Conservation (phyloP, 106 monocot genomes). For the Acorus gramineus region DNA sequence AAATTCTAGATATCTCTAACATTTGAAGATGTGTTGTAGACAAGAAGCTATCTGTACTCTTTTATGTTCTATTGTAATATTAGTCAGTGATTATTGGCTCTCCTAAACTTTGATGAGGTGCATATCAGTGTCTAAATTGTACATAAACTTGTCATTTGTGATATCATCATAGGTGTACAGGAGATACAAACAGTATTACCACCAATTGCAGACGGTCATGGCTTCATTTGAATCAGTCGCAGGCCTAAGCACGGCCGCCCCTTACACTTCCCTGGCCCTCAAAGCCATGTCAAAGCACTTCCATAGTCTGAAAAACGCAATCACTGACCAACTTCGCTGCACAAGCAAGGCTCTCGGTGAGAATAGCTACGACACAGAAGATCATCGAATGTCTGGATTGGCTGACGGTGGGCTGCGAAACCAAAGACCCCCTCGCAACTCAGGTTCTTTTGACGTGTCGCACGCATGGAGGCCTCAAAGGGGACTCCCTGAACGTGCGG, state of each 20-base stretch:
- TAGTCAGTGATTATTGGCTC: too few relatives aligned
- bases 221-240: conserved; percentile 77
- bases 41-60: too few relatives aligned
- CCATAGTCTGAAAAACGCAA: conserved; percentile 46
- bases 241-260: conserved; percentile 65
- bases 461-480: conserved; percentile 81
- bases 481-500: conserved; percentile 81
- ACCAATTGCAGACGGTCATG: conserved; percentile 63
- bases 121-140: too few relatives aligned
- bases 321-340: conserved; percentile 44
- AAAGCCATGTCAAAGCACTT: conserved; percentile 63
- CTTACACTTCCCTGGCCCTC: conserved; percentile 50
- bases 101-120: too few relatives aligned
- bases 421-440: conserved; percentile 13
- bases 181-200: conserved; percentile 69
- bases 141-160: too few relatives aligned
- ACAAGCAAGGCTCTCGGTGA: conserved; percentile 24
- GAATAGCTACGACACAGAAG: conserved; percentile 25
- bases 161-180: conserved; percentile 9
- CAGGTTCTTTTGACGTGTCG: conserved; percentile 27
- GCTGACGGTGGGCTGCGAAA: conserved; percentile 7
- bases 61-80: too few relatives aligned
- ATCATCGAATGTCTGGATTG: conserved; percentile 25
- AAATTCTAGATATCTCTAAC: too few relatives aligned
- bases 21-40: too few relatives aligned